These are phyloP conservation scores for Candida labiduridarum DNA, from an alignment of 1,139 yeast genomes.

Conservation along the genomic window DNA sequence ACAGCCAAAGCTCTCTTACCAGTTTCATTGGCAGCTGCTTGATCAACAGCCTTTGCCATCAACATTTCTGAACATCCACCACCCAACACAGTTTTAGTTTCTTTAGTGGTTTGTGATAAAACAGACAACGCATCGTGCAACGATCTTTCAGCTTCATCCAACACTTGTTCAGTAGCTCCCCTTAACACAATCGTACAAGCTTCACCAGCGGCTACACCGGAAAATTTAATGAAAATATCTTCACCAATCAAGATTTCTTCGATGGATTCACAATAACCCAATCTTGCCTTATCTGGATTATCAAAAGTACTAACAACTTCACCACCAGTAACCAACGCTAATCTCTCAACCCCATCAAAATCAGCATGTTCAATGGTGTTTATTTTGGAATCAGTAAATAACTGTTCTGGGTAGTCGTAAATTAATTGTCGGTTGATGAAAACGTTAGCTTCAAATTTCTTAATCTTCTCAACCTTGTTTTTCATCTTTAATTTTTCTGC, in stretches of 20 bases:
- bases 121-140: constrained; percentile 96
- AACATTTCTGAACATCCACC: constrained; percentile 99
- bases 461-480: constrained; percentile 82
- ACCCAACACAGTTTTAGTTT: constrained; percentile 93
- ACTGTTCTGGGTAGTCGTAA: constrained; percentile 97
- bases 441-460: constrained; percentile 79
- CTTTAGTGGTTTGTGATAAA: constrained; percentile 90
- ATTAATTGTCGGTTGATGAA: constrained; percentile 95
- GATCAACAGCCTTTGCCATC: constrained; percentile 97
- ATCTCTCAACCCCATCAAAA: constrained; percentile 95
- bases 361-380: constrained; percentile 98
- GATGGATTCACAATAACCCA: constrained; percentile 86
- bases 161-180: constrained; percentile 95
- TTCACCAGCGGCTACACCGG: constrained; percentile 94
- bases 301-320: constrained; percentile 98
- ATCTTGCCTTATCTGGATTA: constrained; percentile 78
- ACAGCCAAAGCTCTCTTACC: constrained; percentile 95
- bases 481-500: constrained; percentile 96
- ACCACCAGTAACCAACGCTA: constrained; percentile 96
- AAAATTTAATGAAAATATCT: constrained; percentile 79
- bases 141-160: constrained; percentile 97
- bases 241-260: constrained; percentile 96
- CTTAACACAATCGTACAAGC: constrained; percentile 96
- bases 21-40: constrained; percentile 87
- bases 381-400: constrained; percentile 83